These are phyloP conservation scores for Mimosa bimucronata DNA, from an alignment of 306 rosid species.

Conservation along the genomic window DNA sequence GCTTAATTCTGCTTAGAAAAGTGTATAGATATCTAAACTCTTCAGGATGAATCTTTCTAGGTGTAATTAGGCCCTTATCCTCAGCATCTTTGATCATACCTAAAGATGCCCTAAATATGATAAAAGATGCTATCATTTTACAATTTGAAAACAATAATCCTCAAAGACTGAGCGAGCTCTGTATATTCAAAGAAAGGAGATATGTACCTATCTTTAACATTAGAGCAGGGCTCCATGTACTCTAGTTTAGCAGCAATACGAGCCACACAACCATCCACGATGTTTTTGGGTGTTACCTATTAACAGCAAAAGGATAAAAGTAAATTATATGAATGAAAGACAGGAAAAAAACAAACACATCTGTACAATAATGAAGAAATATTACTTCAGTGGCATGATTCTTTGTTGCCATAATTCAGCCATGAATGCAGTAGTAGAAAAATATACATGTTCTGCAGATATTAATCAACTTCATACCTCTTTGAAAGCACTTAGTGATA, in stretches of 20 bases:
- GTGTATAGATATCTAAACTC: too few relatives aligned
- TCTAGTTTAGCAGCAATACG: constrained; percentile 81
- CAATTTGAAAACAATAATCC: constrained; percentile 13
- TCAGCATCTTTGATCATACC: constrained; percentile 91
- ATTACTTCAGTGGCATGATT: constrained; percentile 71
- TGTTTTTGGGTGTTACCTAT: constrained; percentile 73
- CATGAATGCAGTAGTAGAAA: too few relatives aligned
- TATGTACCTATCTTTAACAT: constrained; percentile 70
- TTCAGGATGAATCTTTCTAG: constrained; percentile 66
- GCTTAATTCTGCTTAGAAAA: too few relatives aligned
- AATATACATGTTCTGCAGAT: constrained; percentile 31
- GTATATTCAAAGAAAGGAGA: constrained; percentile 9
- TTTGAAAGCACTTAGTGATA: constrained; percentile 98
- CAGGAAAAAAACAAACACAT: neutral
- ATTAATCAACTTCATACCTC: constrained; percentile 57
- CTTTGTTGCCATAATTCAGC: too few relatives aligned
- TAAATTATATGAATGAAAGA: neutral
- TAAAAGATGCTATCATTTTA: constrained; percentile 11
- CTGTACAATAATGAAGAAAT: neutral
- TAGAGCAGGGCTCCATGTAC: constrained; percentile 74
- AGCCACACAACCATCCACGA: constrained; percentile 82
- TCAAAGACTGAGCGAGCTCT: constrained; percentile 4
- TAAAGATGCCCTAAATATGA: constrained; percentile 55
- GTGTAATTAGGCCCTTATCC: constrained; percentile 74
- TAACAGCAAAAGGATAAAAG: constrained; percentile 51